These are phyloP conservation scores for Aspergillus ochraceus DNA, from an alignment of 2,329 filamentous ascomycete genomes.

Conservation along the genomic window DNA sequence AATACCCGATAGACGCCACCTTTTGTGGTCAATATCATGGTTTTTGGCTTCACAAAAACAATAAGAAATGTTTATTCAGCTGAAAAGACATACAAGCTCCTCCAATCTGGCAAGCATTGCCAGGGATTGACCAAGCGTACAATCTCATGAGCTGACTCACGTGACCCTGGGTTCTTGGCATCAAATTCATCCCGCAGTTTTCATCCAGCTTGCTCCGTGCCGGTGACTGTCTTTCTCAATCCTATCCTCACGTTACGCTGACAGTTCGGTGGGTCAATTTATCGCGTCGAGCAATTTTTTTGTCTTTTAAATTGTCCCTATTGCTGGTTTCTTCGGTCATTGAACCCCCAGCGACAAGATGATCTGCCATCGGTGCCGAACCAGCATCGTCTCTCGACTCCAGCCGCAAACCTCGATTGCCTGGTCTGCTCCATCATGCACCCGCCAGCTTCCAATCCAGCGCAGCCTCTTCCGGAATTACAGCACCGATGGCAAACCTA, in stretches of 20 bases:
- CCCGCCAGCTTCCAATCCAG: conserved; percentile 30
- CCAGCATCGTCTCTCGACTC: conserved; percentile 40
- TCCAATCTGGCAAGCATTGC: neutral
- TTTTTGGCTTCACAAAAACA: neutral
- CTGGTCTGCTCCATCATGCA: conserved; percentile 28
- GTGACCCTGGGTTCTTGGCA: conserved; percentile 38
- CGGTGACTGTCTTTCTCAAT: conserved; percentile 12
- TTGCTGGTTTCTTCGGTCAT: neutral
- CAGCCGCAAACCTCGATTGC: conserved; percentile 29
- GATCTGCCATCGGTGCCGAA: conserved; percentile 45
- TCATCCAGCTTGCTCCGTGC: conserved; percentile 20
- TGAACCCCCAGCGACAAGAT: conserved; percentile 23
- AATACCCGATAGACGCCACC: neutral
- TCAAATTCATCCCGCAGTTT: conserved; percentile 38
- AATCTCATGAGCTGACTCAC: conserved; percentile 14
- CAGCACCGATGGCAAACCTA: conserved; percentile 30
- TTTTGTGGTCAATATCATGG: neutral
- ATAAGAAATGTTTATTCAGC: no score
- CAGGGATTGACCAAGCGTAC: neutral
- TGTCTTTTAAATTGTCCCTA: neutral
- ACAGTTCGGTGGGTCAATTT: neutral
- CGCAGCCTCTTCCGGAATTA: conserved; percentile 34
- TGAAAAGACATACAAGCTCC: no score
- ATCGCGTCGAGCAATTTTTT: neutral
- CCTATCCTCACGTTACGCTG: neutral